Conservation (phyloP, 805 yeast genomes). For the Torulaspora franciscae region DNA sequence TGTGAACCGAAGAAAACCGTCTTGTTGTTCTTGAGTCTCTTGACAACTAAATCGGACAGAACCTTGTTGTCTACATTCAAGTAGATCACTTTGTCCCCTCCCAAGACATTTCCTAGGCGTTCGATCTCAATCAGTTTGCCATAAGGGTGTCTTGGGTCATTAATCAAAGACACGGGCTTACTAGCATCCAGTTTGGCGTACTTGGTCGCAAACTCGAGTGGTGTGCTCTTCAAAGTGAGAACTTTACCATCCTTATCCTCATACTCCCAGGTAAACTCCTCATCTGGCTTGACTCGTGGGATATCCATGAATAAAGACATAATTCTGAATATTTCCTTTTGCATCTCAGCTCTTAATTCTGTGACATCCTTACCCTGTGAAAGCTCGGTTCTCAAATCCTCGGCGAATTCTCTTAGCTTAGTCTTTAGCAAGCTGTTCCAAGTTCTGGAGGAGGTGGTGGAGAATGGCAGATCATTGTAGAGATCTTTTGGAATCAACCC, state of each 20-base stretch:
- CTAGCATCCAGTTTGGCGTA: conserved; percentile 50
- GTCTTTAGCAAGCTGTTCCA: conserved; percentile 62
- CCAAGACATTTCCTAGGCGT: conserved; percentile 66
- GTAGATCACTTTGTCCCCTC: conserved; percentile 66
- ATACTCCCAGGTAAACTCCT: conserved; percentile 69
- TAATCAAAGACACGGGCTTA: conserved; percentile 59
- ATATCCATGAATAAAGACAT: conserved; percentile 67
- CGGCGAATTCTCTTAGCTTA: conserved; percentile 74
- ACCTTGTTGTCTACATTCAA: conserved; percentile 59
- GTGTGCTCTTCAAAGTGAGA: conserved; percentile 51
- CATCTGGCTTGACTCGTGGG: conserved; percentile 68
- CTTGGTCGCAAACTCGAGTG: conserved; percentile 56
- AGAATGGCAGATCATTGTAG: conserved; percentile 63
- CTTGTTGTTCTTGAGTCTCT: conserved; percentile 64
- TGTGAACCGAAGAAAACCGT: conserved; percentile 87
- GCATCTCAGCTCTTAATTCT: conserved; percentile 44
- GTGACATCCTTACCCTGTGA: conserved; percentile 41
- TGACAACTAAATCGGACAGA: conserved; percentile 57
- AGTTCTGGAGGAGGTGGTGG: conserved; percentile 46
- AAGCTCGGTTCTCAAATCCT: conserved; percentile 49
- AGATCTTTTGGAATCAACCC: conserved; percentile 72
- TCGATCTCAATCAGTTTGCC: conserved; percentile 64
- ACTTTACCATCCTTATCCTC: conserved; percentile 60
- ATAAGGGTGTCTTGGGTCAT: conserved; percentile 77
- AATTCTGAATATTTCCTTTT: conserved; percentile 59